Evolutionary conservation across 257 asterid species (phyloP).

Genomic region (Cruciata laevipes): DNA sequence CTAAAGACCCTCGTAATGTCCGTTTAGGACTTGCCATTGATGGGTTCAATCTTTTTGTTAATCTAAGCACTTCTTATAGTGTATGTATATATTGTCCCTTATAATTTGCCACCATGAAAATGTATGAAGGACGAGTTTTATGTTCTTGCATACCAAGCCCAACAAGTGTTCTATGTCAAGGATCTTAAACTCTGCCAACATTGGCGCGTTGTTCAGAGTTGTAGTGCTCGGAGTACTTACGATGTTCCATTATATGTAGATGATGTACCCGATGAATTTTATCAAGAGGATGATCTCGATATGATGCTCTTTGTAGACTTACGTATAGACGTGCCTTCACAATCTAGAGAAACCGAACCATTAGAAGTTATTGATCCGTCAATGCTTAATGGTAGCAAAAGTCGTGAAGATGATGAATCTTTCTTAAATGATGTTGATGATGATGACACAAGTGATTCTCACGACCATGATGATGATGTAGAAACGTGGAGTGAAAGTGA

Average conservation of each 20-base stretch:
- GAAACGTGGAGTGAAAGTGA: too few species aligned
- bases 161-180: not conserved
- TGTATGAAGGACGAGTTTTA: not conserved
- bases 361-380: not conserved
- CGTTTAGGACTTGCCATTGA: not conserved
- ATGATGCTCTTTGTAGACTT: not conserved
- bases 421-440: not conserved
- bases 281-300: not conserved
- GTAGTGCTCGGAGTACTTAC: not conserved
- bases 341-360: not conserved
- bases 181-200: not conserved
- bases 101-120: constrained; percentile 1
- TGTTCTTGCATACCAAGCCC: not conserved
- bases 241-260: not conserved
- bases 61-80: not conserved
- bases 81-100: not conserved
- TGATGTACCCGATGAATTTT: not conserved
- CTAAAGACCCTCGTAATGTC: not conserved
- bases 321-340: not conserved
- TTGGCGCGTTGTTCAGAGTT: not conserved
- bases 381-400: too few species aligned
- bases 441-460: too few species aligned
- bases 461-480: too few species aligned
- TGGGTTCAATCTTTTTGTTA: not conserved
- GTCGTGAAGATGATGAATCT: not conserved